These are phyloP conservation scores for Mortierella sp. DNA, from an alignment of 371 early-diverging fungal genomes.

Conservation along the genomic window DNA sequence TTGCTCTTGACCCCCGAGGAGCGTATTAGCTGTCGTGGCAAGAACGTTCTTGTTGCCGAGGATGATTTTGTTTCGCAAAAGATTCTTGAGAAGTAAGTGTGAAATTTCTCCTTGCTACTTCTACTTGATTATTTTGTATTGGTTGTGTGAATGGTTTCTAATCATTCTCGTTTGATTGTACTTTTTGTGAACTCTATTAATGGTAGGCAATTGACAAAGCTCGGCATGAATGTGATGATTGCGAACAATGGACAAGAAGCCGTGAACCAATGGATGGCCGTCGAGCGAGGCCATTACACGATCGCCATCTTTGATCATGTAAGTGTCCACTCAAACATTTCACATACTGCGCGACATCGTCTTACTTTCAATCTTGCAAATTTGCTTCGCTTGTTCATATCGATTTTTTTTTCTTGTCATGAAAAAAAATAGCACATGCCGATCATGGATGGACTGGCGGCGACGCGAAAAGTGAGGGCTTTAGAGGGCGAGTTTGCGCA, in stretches of 20 bases:
- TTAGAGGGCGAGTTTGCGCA: conserved; percentile 43
- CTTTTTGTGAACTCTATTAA: neutral
- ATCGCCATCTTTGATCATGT: conserved; percentile 56
- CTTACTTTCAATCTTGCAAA: neutral
- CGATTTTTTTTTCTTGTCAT: neutral
- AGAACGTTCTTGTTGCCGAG: conserved; percentile 49
- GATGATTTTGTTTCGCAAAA: conserved; percentile 55
- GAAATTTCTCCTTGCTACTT: neutral
- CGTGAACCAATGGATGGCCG: conserved; percentile 41
- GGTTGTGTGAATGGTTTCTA: neutral
- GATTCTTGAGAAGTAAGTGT: conserved; percentile 48
- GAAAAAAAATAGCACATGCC: conserved; percentile 42
- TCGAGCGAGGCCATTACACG: conserved; percentile 41
- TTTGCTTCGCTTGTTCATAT: neutral
- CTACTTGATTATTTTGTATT: neutral
- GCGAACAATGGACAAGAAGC: conserved; percentile 52
- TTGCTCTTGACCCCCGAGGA: conserved; percentile 35
- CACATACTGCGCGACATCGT: neutral
- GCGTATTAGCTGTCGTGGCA: conserved; percentile 34
- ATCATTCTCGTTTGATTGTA: neutral
- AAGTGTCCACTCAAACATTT: neutral
- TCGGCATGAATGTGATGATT: conserved; percentile 53
- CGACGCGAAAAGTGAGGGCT: conserved; percentile 64
- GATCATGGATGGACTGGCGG: conserved; percentile 69
- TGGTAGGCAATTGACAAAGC: conserved; percentile 46